Conservation (phyloP, 2,329 filamentous ascomycete genomes). For the Neofusicoccum sp. region DNA sequence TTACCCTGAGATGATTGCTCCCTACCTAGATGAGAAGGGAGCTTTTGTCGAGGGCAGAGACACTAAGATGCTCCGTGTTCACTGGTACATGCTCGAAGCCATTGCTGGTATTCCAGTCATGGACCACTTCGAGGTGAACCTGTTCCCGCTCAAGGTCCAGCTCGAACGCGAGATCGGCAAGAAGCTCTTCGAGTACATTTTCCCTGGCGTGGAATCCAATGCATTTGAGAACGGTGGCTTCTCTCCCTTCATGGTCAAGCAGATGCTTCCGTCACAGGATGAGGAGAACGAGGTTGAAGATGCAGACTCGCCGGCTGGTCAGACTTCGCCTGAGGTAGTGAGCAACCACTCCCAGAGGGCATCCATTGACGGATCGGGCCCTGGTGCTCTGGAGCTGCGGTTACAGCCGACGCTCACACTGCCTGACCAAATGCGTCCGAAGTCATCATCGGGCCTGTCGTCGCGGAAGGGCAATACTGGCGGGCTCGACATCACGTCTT, state of each 20-base stretch:
- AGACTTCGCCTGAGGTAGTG: slow-evolving; percentile 10
- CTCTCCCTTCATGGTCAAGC: slow-evolving; percentile 63
- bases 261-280: slow-evolving; percentile 51
- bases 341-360: slow-evolving; percentile 17
- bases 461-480: slow-evolving; percentile 1
- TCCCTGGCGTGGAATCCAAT: slow-evolving; percentile 73
- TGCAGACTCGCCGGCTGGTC: slow-evolving; percentile 9
- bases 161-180: slow-evolving; percentile 91
- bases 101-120: slow-evolving; percentile 97
- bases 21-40: slow-evolving; percentile 70
- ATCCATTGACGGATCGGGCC: slow-evolving; percentile 51
- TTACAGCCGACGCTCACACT: slow-evolving; percentile 77
- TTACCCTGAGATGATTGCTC: slow-evolving; percentile 94
- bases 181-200: slow-evolving; percentile 95
- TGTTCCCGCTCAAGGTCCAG: slow-evolving; percentile 92
- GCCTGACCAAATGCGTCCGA: slow-evolving; percentile 44
- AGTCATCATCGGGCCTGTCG: slow-evolving; percentile 23
- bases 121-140: slow-evolving; percentile 92
- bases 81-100: slow-evolving; percentile 98
- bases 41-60: slow-evolving; percentile 60
- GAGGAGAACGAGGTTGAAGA: slow-evolving; percentile 52
- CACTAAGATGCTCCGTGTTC: slow-evolving; percentile 85
- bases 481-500: not conserved
- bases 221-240: slow-evolving; percentile 56
- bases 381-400: slow-evolving; percentile 78